Evolutionary conservation across 2,329 filamentous ascomycete species (phyloP).

Genomic region (Mariannaea sp.): DNA sequence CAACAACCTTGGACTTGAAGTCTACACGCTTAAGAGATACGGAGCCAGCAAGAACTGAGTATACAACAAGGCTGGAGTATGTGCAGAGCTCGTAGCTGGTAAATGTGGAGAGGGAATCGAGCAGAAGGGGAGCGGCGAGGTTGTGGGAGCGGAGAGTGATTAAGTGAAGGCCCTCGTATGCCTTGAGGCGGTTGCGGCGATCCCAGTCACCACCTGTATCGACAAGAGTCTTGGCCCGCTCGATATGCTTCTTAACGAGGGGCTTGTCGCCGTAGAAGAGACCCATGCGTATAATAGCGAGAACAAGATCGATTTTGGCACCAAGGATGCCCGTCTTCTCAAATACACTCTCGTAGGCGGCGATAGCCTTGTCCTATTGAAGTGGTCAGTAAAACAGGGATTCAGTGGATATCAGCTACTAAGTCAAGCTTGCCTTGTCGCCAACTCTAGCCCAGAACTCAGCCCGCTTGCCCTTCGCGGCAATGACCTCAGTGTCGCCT

Average conservation of each 20-base stretch:
- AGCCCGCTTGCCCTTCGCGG: constrained; percentile 89
- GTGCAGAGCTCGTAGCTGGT: constrained; percentile 98
- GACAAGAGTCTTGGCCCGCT: constrained; percentile 86
- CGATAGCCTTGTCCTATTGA: constrained; percentile 85
- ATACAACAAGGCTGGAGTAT: constrained; percentile 92
- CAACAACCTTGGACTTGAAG: constrained; percentile 98
- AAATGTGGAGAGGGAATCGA: constrained; percentile 97
- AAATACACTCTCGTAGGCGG: constrained; percentile 88
- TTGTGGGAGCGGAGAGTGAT: constrained; percentile 92
- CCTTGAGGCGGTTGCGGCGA: constrained; percentile 95
- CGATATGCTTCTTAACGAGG: constrained; percentile 91
- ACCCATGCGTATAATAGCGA: constrained; percentile 93
- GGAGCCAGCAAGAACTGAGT: constrained; percentile 92
- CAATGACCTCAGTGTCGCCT: constrained; percentile 92
- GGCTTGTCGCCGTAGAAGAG: constrained; percentile 95
- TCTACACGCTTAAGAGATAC: constrained; percentile 95
- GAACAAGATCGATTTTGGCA: constrained; percentile 94
- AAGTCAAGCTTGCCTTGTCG: constrained; percentile 73
- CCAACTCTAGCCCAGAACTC: constrained; percentile 96
- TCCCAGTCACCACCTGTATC: constrained; percentile 98
- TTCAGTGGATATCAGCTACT: background rate
- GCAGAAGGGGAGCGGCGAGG: constrained; percentile 85
- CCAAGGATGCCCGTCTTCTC: constrained; percentile 97
- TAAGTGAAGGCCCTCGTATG: constrained; percentile 93
- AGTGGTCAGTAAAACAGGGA: constrained; percentile 23